Evolutionary conservation across 495 filamentous ascomycete species (phyloP).

Genomic region (Penicillium waksmanii): DNA sequence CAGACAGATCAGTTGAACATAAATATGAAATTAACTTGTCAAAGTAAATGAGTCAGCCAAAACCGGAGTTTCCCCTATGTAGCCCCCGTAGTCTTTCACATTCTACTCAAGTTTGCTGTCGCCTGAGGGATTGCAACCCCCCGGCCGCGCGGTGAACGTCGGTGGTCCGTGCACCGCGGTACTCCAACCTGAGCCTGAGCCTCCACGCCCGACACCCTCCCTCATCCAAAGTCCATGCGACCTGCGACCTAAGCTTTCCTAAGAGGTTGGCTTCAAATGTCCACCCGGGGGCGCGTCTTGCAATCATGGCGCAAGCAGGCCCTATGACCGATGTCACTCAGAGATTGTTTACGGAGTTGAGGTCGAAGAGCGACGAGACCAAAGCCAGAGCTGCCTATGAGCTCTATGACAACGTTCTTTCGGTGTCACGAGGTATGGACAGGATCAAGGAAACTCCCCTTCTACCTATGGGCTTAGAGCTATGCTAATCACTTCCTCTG

Average conservation of each 20-base stretch:
- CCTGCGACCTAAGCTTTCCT: constrained; percentile 33
- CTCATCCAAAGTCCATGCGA: constrained; percentile 29
- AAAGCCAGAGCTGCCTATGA: constrained; percentile 56
- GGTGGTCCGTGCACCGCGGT: constrained; percentile 30
- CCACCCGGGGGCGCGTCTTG: constrained; percentile 44
- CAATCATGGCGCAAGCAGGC: constrained; percentile 56
- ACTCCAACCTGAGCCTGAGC: constrained; percentile 34
- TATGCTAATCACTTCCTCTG: constrained; percentile 9
- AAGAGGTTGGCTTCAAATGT: constrained; percentile 51
- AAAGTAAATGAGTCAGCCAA: too few species aligned
- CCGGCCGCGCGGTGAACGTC: constrained; percentile 3
- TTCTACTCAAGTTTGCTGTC: too few species aligned
- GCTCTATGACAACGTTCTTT: constrained; percentile 53
- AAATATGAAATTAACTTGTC: too few species aligned
- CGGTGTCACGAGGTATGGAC: constrained; percentile 52
- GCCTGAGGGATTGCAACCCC: not conserved
- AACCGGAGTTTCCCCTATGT: too few species aligned
- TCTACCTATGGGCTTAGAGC: constrained; percentile 4
- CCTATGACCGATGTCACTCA: constrained; percentile 52
- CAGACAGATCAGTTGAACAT: too few species aligned
- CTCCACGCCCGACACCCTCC: constrained; percentile 23
- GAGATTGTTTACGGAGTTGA: constrained; percentile 53
- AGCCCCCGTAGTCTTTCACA: too few species aligned
- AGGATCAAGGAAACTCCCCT: not conserved
- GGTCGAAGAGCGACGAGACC: constrained; percentile 57